These are phyloP conservation scores for Nemania diffusa DNA, from an alignment of 2,329 filamentous ascomycete genomes.

Conservation along the genomic window DNA sequence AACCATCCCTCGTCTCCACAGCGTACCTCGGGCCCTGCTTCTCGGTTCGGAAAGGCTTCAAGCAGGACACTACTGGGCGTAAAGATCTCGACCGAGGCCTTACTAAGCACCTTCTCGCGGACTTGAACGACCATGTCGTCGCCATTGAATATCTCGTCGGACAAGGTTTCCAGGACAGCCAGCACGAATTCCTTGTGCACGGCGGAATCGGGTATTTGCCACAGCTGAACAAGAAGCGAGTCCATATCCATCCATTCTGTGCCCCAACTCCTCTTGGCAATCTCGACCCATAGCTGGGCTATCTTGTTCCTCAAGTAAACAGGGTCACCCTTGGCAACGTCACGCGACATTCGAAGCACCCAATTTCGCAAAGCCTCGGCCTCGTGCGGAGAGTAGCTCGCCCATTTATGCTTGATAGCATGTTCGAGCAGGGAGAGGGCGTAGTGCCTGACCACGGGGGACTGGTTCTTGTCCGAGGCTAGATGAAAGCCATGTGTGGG, in stretches of 20 bases:
- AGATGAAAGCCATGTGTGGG: constrained; percentile 87
- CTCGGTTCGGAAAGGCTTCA: constrained; percentile 79
- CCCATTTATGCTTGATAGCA: constrained; percentile 86
- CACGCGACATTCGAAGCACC: constrained; percentile 81
- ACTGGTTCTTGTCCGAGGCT: constrained; percentile 78
- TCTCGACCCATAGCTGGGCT: constrained; percentile 92
- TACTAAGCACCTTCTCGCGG: constrained; percentile 84
- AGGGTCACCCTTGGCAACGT: constrained; percentile 77
- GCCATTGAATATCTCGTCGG: constrained; percentile 91
- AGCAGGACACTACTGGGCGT: constrained; percentile 80
- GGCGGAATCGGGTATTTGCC: constrained; percentile 73
- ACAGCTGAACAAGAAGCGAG: constrained; percentile 79
- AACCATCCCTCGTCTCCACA: constrained; percentile 90
- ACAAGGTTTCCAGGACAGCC: constrained; percentile 87
- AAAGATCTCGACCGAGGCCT: constrained; percentile 92
- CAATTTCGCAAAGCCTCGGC: constrained; percentile 76
- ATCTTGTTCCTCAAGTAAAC: constrained; percentile 91
- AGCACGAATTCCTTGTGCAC: constrained; percentile 87
- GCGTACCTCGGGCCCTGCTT: constrained; percentile 74
- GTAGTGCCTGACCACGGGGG: constrained; percentile 89
- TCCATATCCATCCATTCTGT: constrained; percentile 97
- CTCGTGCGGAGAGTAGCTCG: constrained; percentile 76
- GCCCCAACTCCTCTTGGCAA: constrained; percentile 94
- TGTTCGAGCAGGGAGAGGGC: constrained; percentile 92
- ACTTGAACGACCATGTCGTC: constrained; percentile 88